phyloP scores from a whole-genome alignment of 331 rosid genomes.

The Pyracantha coccinea region DNA sequence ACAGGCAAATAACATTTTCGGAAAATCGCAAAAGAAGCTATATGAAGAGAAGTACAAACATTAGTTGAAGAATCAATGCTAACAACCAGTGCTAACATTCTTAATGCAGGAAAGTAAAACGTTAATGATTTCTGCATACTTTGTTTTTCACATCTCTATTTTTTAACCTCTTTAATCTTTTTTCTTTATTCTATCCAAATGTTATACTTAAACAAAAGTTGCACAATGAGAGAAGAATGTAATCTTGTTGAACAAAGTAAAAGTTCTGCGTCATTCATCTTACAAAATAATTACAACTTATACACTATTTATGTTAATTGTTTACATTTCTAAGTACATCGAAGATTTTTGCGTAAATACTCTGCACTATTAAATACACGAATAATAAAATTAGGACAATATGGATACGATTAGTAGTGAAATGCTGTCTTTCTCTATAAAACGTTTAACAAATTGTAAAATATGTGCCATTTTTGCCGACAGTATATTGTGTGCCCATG shows the following conservation, averaged over 20 bases:
- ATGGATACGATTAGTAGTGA: background rate
- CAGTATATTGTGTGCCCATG: background rate
- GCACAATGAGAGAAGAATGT: background rate
- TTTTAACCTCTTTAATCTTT: background rate
- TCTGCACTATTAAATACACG: background rate
- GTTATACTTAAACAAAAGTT: background rate
- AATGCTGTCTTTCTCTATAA: background rate
- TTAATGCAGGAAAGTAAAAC: background rate
- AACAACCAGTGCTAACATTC: background rate
- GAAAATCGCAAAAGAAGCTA: background rate
- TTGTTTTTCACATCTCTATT: background rate
- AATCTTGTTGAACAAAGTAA: background rate
- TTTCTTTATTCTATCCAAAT: background rate
- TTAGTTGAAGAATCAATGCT: background rate
- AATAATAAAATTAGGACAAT: too few species aligned
- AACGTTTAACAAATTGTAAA: background rate
- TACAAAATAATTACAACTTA: too few species aligned
- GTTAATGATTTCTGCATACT: background rate
- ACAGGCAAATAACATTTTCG: too few species aligned
- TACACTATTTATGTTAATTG: too few species aligned
- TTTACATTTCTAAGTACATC: too few species aligned
- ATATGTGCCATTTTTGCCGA: background rate
- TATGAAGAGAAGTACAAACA: background rate
- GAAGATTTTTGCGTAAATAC: fast-evolving
- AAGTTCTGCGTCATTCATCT: background rate